phyloP scores from a whole-genome alignment of 2,329 filamentous ascomycete species.

The Fusarium buxicola region DNA sequence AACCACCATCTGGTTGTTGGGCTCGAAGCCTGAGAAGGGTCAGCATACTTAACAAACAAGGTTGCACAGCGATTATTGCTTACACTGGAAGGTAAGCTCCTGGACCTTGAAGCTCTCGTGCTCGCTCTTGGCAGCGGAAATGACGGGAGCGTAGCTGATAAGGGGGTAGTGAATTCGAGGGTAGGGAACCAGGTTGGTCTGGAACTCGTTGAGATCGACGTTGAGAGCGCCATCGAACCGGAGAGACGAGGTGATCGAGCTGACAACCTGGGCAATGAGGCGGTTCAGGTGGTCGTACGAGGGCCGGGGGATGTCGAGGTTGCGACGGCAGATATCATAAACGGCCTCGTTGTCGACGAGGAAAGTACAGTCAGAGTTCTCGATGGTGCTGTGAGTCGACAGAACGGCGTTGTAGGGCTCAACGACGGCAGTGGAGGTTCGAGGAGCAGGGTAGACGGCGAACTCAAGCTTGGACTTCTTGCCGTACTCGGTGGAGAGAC shows the following conservation, averaged over 20 bases:
- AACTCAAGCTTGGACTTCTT: constrained; percentile 85
- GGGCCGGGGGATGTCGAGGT: constrained; percentile 75
- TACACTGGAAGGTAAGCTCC: constrained; percentile 81
- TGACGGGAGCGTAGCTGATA: constrained; percentile 78
- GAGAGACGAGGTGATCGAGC: constrained; percentile 78
- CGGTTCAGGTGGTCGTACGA: constrained; percentile 79
- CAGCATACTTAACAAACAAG: constrained; percentile 34
- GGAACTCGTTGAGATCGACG: constrained; percentile 81
- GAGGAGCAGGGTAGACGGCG: constrained; percentile 76
- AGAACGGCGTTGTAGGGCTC: constrained; percentile 81
- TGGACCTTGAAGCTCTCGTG: constrained; percentile 90
- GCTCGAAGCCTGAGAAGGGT: constrained; percentile 71
- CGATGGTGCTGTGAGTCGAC: constrained; percentile 79
- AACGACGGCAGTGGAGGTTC: constrained; percentile 76
- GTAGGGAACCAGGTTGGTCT: constrained; percentile 80
- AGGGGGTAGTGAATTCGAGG: constrained; percentile 80
- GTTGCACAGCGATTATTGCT: constrained; percentile 44
- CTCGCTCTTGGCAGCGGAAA: constrained; percentile 79
- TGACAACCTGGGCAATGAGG: constrained; percentile 79
- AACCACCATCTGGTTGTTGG: constrained; percentile 83
- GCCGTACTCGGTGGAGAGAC: constrained; percentile 78
- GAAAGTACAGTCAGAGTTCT: constrained; percentile 85
- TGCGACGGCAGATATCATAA: constrained; percentile 80
- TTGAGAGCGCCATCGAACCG: constrained; percentile 80
- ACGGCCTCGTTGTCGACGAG: constrained; percentile 80